phyloP scores from a whole-genome alignment of 805 yeast species.

The Yarrowia keelungensis region DNA sequence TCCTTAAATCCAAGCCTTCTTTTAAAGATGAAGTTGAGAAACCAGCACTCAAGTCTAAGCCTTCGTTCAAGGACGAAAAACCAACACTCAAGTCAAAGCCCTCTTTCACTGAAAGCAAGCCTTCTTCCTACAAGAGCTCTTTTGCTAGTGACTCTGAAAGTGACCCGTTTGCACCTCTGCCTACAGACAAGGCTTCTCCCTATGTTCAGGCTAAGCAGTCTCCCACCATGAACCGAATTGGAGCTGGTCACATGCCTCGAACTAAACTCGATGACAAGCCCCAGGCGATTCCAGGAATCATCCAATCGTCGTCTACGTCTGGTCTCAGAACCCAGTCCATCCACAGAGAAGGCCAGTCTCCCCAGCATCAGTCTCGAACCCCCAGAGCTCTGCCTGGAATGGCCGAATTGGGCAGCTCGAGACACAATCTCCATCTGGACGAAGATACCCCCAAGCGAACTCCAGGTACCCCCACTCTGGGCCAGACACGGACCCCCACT shows the following conservation, averaged over 20 bases:
- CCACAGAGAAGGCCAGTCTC: constrained; percentile 34
- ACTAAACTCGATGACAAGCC: constrained; percentile 23
- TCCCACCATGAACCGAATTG: constrained; percentile 24
- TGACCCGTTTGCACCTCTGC: constrained; percentile 27
- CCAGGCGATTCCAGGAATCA: constrained; percentile 13
- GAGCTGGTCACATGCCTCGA: constrained; percentile 26
- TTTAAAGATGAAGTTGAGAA: too few species aligned
- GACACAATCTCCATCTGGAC: constrained; percentile 22
- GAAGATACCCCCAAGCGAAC: neutral
- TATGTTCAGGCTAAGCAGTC: constrained; percentile 7
- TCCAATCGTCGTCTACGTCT: constrained; percentile 15
- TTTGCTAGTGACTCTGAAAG: neutral
- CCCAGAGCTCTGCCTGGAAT: constrained; percentile 35
- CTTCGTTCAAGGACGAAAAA: too few species aligned
- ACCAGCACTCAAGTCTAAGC: too few species aligned
- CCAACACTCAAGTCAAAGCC: too few species aligned
- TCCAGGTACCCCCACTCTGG: too few species aligned
- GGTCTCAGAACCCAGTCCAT: constrained; percentile 31
- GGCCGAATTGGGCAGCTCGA: constrained; percentile 1
- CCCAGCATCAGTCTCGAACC: constrained; percentile 22
- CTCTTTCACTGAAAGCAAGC: too few species aligned
- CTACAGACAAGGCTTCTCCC: constrained; percentile 26
- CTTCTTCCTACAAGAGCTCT: neutral
- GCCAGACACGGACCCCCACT: neutral
- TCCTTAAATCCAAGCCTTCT: too few species aligned